Evolutionary conservation across 2,329 filamentous ascomycete genomes (phyloP).

Genomic region (Drechmeria coniospora): DNA sequence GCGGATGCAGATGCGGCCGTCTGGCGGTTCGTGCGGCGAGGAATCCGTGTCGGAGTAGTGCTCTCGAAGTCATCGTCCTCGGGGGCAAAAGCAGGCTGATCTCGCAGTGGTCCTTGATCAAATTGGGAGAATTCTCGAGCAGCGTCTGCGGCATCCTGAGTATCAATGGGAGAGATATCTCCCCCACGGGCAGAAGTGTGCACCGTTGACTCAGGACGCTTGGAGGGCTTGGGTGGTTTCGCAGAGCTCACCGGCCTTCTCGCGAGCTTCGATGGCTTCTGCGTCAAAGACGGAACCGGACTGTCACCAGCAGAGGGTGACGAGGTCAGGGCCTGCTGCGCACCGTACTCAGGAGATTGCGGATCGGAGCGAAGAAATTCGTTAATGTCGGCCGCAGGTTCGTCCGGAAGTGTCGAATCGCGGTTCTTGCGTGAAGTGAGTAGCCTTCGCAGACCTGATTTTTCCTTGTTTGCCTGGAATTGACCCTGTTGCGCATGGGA

Average conservation of each 20-base stretch:
- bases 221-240: no score
- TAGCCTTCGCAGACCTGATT: conserved; percentile 43
- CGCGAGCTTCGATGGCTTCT: background rate
- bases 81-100: conserved; percentile 74
- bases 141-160: conserved; percentile 41
- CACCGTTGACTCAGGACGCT: no score
- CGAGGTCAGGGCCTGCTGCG: conserved; percentile 11
- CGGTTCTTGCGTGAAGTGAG: conserved; percentile 51
- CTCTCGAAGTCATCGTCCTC: conserved; percentile 34
- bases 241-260: background rate
- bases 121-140: conserved; percentile 51
- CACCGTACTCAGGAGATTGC: conserved; percentile 9
- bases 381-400: conserved; percentile 34
- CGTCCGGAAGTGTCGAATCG: conserved; percentile 39
- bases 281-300: conserved; percentile 1
- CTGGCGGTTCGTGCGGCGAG: conserved; percentile 18
- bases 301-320: conserved; percentile 13
- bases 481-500: conserved; percentile 38
- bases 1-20: conserved; percentile 12
- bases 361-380: conserved; percentile 30
- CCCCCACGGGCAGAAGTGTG: no score
- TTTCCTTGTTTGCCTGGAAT: conserved; percentile 23
- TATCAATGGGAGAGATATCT: conserved; percentile 43
- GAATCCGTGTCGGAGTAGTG: conserved; percentile 37
- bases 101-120: conserved; percentile 73